Percentiles rank a stretch among this genome's conserved stretches.
Evolutionary conservation across 192 early-diverging fungal species (phyloP).

Genomic region (Haplosporangium gracile): DNA sequence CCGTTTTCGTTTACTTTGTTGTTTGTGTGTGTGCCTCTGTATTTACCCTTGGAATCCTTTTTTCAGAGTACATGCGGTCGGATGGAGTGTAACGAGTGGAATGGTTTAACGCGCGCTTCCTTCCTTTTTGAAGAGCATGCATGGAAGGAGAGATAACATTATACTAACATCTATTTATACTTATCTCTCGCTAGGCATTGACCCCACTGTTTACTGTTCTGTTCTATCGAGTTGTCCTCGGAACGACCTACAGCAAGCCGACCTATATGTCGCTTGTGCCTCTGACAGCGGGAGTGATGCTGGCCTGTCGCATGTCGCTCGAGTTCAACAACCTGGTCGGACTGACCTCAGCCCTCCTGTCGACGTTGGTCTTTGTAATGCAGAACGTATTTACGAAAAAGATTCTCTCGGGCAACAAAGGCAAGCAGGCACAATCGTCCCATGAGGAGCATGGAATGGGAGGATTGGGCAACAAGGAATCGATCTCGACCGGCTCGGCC

Average conservation of each 20-base stretch:
- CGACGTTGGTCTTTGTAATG: conserved; percentile 86
- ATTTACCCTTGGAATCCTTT: background rate
- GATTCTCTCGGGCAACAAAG: conserved; percentile 68
- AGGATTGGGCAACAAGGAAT: conserved; percentile 40
- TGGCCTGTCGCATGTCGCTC: conserved; percentile 82
- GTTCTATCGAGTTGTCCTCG: conserved; percentile 78
- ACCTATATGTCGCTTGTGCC: conserved; percentile 86
- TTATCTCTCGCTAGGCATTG: conserved; percentile 69
- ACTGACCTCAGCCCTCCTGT: conserved; percentile 77
- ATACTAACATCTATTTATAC: background rate
- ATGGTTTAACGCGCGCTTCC: background rate
- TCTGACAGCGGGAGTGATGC: conserved; percentile 87
- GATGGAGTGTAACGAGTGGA: conserved; percentile 1
- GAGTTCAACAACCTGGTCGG: conserved; percentile 81
- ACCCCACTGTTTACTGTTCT: conserved; percentile 90
- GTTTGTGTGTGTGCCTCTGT: background rate
- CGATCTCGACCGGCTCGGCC: background rate
- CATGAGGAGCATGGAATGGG: conserved; percentile 36
- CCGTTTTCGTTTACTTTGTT: background rate
- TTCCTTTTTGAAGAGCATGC: background rate
- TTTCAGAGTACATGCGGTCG: background rate
- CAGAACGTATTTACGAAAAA: conserved; percentile 93
- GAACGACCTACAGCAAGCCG: conserved; percentile 72
- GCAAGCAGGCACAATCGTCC: conserved; percentile 22
- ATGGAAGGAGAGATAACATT: background rate